Base-by-base conservation (phyloP, 805 yeast species). In the Komagataella phaffii region DNA sequence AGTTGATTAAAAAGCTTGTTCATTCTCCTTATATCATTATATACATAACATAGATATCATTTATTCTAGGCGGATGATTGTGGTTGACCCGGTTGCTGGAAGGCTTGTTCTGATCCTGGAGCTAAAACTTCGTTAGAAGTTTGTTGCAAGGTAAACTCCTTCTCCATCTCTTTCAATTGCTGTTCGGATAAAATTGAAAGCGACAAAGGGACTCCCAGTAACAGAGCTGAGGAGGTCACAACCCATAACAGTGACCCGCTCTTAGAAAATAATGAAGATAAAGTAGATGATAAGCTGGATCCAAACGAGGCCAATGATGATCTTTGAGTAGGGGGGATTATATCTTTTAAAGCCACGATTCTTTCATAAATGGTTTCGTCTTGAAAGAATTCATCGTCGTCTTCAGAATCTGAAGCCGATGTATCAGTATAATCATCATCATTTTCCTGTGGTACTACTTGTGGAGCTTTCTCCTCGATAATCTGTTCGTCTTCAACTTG, bases 111-210 rank as follows among this genome's bases (percentile, higher is more conserved):
- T 46, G 81, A 75, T 55, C 86, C 85, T 55, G 85, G 81, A 46
- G 88, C 85, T 61, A 85, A 70, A 48, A 85, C 77, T 53, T 82
- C 89, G 61, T 79, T 83, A 23, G 89, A 84, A 55, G 84, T 83
- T 66, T 83, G 85, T 67, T 85, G 91, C 63, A 85, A 71, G 53
- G 84, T 80, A 76, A 88, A 82, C 65, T 89, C 93, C 73, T 86
- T 88, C 74, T 90, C 97, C 83, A 88, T 78, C 72, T 90, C 97
- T 64, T 83, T 81, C 66, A 90, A 78, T 73, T 91, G 97, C 65
- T 89, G 95, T 73, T 91, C 97, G 54, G 89, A 82, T 61, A 93
- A 75, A 60, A 93, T 86, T 51, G 96, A 84, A 61, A 93, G 74
- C 7, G 96, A 83, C 60, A 88, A 76, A 57, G 99, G 99, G 48